phyloP scores from a whole-genome alignment of 2,329 filamentous ascomycete genomes.

The Camillea tinctor region DNA sequence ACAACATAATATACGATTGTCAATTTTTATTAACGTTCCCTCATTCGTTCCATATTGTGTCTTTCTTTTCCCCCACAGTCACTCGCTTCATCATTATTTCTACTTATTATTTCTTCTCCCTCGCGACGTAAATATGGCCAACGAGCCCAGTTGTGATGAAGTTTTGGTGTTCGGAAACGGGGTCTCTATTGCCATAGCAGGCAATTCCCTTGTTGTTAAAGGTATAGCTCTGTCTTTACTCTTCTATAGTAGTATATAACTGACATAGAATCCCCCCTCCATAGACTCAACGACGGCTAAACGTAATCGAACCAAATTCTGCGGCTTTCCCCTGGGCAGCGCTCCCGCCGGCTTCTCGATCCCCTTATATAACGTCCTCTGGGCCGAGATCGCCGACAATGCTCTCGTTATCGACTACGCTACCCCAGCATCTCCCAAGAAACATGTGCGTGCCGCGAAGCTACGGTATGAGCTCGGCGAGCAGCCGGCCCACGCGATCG shows the following conservation, averaged over 20 bases:
- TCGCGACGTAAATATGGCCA: not conserved
- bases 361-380: slow-evolving; percentile 80
- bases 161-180: not conserved
- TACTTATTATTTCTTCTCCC: not conserved
- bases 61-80: not conserved
- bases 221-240: not conserved
- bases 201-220: not conserved
- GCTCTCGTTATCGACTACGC: slow-evolving; percentile 74
- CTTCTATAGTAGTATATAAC: not conserved
- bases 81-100: not conserved
- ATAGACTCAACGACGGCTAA: slow-evolving; percentile 25
- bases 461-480: slow-evolving; percentile 57
- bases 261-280: not conserved
- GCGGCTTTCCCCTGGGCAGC: slow-evolving; percentile 26
- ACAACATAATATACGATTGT: not conserved
- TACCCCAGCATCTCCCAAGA: slow-evolving; percentile 51
- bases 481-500: slow-evolving; percentile 44
- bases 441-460: slow-evolving; percentile 57
- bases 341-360: slow-evolving; percentile 42
- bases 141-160: not conserved
- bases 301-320: slow-evolving; percentile 22
- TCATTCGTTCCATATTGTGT: not conserved
- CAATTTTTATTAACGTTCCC: not conserved
- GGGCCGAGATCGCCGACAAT: slow-evolving; percentile 64
- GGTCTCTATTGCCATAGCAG: not conserved